Evolutionary conservation across 192 early-diverging fungal species (phyloP).

Genomic region (Umbelopsis sp.): DNA sequence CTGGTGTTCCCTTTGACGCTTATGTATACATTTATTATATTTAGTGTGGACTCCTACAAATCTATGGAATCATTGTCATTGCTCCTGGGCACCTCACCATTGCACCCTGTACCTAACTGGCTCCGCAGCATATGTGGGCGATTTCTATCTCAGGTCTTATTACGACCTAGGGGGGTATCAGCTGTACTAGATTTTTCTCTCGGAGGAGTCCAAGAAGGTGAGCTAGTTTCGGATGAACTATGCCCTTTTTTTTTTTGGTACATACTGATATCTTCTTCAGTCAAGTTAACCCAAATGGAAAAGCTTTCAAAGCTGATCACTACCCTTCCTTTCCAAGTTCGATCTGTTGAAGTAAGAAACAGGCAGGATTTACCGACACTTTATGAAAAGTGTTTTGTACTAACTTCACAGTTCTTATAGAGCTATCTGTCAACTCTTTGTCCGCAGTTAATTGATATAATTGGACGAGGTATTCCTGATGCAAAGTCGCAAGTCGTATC

Average conservation of each 20-base stretch:
- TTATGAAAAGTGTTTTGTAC: background rate
- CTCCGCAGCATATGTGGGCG: slow-evolving; percentile 63
- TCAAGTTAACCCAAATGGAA: slow-evolving; percentile 57
- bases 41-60: background rate
- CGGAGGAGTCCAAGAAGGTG: slow-evolving; percentile 51
- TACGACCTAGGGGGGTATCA: slow-evolving; percentile 62
- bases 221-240: background rate
- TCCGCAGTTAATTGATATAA: slow-evolving; percentile 46
- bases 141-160: slow-evolving; percentile 68
- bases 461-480: slow-evolving; percentile 12
- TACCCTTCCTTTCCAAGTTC: slow-evolving; percentile 58
- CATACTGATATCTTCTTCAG: slow-evolving; percentile 14
- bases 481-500: slow-evolving; percentile 42
- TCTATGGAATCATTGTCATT: slow-evolving; percentile 67
- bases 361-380: background rate
- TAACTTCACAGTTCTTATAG: slow-evolving; percentile 22
- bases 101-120: slow-evolving; percentile 61
- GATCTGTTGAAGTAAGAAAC: slow-evolving; percentile 52
- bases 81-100: slow-evolving; percentile 58
- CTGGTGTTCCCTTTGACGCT: background rate
- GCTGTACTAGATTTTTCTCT: slow-evolving; percentile 71
- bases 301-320: slow-evolving; percentile 58
- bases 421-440: slow-evolving; percentile 53
- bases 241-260: background rate
- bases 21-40: background rate